A percentile compares a stretch with the other conserved stretches of the same genome.
Conservation (phyloP, 2,329 filamentous ascomycete genomes). For the Neonectria ditissima region DNA sequence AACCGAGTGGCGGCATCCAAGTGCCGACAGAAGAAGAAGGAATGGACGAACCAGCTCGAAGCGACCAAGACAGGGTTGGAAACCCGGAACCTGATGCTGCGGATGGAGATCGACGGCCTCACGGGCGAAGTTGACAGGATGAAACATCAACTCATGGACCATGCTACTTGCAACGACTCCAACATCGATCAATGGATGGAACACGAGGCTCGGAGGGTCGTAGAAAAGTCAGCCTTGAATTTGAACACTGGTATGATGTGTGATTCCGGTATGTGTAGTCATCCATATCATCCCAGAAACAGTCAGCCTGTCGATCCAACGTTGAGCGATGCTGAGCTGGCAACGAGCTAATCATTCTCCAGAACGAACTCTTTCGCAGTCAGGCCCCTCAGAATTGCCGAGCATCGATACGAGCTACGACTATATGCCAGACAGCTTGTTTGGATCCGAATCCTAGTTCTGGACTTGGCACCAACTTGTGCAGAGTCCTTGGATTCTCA, state of each 20-base stretch:
- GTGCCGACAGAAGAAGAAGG: slow-evolving; percentile 76
- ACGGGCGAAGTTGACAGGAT: slow-evolving; percentile 59
- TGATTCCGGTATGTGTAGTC: not conserved
- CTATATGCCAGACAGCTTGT: not conserved
- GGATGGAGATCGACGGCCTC: slow-evolving; percentile 57
- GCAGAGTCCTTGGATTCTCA: not conserved
- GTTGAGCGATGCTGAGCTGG: not conserved
- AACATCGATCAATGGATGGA: slow-evolving; percentile 67
- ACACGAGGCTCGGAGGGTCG: slow-evolving; percentile 63
- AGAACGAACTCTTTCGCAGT: not conserved
- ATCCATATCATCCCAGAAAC: not conserved
- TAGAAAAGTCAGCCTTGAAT: slow-evolving; percentile 46
- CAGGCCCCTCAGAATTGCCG: slow-evolving; percentile 14
- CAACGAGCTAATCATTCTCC: not conserved
- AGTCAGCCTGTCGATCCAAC: not conserved
- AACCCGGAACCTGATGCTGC: slow-evolving; percentile 56
- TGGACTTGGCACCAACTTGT: not conserved
- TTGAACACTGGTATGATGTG: not conserved
- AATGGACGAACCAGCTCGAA: slow-evolving; percentile 63
- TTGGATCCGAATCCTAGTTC: not conserved
- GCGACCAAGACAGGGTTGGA: slow-evolving; percentile 59
- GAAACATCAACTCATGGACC: slow-evolving; percentile 64
- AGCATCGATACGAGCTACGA: slow-evolving; percentile 12
- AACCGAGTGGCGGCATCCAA: slow-evolving; percentile 81
- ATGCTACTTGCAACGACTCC: slow-evolving; percentile 63